A percentile compares a stretch with the other conserved stretches of the same genome.
Conservation (phyloP, 164 flowering plant species). For the Euptelea pleiosperma region DNA sequence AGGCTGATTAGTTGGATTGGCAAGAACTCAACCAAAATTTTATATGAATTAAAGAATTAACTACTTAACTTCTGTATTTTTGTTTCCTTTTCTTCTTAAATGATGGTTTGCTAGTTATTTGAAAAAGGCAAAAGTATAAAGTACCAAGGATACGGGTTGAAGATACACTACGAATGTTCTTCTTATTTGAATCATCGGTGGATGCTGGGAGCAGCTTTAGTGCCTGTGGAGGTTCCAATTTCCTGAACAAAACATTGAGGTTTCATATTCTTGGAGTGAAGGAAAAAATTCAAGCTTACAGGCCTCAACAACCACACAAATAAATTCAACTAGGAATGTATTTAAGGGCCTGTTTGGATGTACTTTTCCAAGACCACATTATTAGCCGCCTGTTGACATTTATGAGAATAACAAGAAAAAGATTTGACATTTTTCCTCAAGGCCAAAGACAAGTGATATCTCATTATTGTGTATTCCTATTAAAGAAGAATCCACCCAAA, state of each 20-base stretch:
- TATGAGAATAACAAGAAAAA: not conserved
- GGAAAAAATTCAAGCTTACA: slow-evolving; percentile 2
- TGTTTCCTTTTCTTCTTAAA: not conserved
- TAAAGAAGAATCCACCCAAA: not conserved
- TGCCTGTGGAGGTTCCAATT: slow-evolving; percentile 41
- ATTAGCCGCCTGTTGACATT: not conserved
- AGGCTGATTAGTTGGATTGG: too few species aligned
- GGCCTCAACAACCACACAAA: slow-evolving; percentile 1
- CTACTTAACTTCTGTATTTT: too few species aligned
- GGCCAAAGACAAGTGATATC: not conserved
- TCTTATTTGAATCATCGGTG: slow-evolving; percentile 64
- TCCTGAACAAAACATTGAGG: slow-evolving; percentile 44
- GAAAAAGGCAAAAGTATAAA: not conserved
- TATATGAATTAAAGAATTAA: too few species aligned
- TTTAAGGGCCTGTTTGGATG: slow-evolving; percentile 7
- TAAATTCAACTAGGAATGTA: not conserved
- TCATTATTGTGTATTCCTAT: not conserved
- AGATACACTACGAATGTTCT: slow-evolving; percentile 45
- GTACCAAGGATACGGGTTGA: slow-evolving; percentile 61
- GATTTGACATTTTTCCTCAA: not conserved
- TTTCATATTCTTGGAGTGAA: not conserved
- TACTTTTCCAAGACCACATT: not conserved
- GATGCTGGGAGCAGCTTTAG: slow-evolving; percentile 57
- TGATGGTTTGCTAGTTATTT: too few species aligned
- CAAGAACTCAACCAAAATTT: too few species aligned